Base-by-base conservation (phyloP, 441 rosid species). In the Dalechampia spathulata region DNA sequence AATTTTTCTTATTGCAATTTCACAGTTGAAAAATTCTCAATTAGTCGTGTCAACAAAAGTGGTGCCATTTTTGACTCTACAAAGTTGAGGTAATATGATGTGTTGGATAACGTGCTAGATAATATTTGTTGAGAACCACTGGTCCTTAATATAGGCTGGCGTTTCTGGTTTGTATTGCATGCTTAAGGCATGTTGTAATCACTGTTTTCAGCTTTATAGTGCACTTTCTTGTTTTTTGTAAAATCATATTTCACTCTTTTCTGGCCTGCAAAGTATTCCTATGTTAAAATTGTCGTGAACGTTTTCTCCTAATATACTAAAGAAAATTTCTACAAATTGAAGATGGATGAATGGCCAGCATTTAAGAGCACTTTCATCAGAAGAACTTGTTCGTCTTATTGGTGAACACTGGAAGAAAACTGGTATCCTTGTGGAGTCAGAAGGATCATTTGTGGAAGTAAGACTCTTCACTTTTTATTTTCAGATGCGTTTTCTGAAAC, bases 291-390 rank as follows among this genome's bases (percentile, higher is more conserved):
- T 45, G 36, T 46, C 54, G 10, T 62, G 66, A 57, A 71, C 38
- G 15, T 12, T 42, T 48, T 53, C 30, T 53, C 32, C 23, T 30
- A 38, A 52, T 27, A 15, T 26, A 34, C 15, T 20, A 21, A 56
- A 21, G 10, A 34, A 14, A 16, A 30, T 30, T 19, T 45, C 17
- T 64, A 17, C 50, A 39, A 68, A 58, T 23, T 68, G 19, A 72
- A 87, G 98, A 84, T 92, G 98, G 98, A 92, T 92, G 95, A 92
- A 92, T 74, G 98, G 98, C 52, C 95, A 76, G 72, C 91, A 86
- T 76, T 60, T 92, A 56, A 83, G 77, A 67, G 76, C 83, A 25
- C 74, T 86, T 67, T 87, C 96, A 52, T 67, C 62, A 36, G 91
- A 86, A 49, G 66, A 85, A 73, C 63, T 83, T 61, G 70, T 70